Percentiles rank a stretch among this genome's conserved stretches.
Conservation (phyloP, 1,139 yeast genomes). For the Tardiomyces blankii region DNA sequence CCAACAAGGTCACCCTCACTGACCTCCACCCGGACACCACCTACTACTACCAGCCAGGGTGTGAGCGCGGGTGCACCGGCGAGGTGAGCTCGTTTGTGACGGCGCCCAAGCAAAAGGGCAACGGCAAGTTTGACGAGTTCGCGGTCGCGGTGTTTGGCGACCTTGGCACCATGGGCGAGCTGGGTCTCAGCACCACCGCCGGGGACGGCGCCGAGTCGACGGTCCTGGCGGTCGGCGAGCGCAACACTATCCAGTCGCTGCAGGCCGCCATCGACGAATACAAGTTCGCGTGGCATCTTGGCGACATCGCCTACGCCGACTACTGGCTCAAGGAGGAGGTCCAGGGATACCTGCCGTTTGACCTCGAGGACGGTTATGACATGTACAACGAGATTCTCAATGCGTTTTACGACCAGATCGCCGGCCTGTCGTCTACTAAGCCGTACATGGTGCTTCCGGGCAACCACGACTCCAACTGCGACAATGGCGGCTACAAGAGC, state of each 20-base stretch:
- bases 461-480: slow-evolving; percentile 20
- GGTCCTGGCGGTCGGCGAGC: background rate
- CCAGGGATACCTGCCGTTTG: slow-evolving; percentile 5
- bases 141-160: slow-evolving; percentile 10
- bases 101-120: slow-evolving; percentile 8
- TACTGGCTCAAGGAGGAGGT: slow-evolving; percentile 18
- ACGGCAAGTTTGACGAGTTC: slow-evolving; percentile 4
- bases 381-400: slow-evolving; percentile 11
- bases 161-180: slow-evolving; percentile 14
- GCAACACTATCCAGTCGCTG: slow-evolving; percentile 11
- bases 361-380: slow-evolving; percentile 8
- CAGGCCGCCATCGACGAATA: slow-evolving; percentile 9
- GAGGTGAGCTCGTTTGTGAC: slow-evolving; percentile 9
- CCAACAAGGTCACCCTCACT: slow-evolving; percentile 19
- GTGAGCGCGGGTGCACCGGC: slow-evolving; percentile 12
- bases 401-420: slow-evolving; percentile 17
- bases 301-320: slow-evolving; percentile 21
- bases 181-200: slow-evolving; percentile 9
- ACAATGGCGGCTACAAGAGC: slow-evolving; percentile 1
- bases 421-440: slow-evolving; percentile 12
- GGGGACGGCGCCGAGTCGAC: slow-evolving; percentile 6
- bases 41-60: slow-evolving; percentile 19
- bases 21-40: slow-evolving; percentile 18
- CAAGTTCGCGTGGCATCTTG: slow-evolving; percentile 17
- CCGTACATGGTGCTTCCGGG: slow-evolving; percentile 22